Evolutionary conservation across 805 yeast species (phyloP).

Genomic region (Nakazawaea siamensis): DNA sequence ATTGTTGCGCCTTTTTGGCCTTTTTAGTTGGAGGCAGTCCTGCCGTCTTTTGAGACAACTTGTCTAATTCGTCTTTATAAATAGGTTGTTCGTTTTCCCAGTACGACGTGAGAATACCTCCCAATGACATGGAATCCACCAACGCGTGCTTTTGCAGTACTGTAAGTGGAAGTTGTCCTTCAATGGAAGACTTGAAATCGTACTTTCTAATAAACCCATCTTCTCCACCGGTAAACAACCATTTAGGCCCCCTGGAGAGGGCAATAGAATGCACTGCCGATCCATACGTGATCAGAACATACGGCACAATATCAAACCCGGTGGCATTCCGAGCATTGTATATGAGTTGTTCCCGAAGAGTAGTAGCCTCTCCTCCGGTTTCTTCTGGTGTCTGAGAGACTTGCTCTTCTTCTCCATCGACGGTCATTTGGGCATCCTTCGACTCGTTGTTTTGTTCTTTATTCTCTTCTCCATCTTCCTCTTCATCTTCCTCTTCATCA

Average conservation of each 20-base stretch:
- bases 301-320: conserved; percentile 67
- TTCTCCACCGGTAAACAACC: conserved; percentile 90
- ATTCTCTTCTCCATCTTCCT: conserved; percentile 11
- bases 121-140: conserved; percentile 77
- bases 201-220: conserved; percentile 91
- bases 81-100: conserved; percentile 97
- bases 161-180: conserved; percentile 80
- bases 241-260: conserved; percentile 71
- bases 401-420: conserved; percentile 10
- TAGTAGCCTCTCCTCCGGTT: conserved; percentile 1
- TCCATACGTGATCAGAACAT: conserved; percentile 81
- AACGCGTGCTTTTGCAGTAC: conserved; percentile 86
- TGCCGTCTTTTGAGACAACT: conserved; percentile 16
- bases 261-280: conserved; percentile 72
- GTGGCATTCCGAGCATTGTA: conserved; percentile 42
- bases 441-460: no score
- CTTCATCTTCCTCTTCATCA: conserved; percentile 18
- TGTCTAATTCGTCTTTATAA: conserved; percentile 28
- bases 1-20: not conserved
- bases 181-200: conserved; percentile 77
- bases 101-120: conserved; percentile 75
- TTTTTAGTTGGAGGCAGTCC: conserved; percentile 7
- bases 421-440: no score
- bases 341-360: conserved; percentile 18
- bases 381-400: conserved; percentile 2